Conservation (phyloP, 1,284 basidiomycete genomes). For the Sutorius eximius region DNA sequence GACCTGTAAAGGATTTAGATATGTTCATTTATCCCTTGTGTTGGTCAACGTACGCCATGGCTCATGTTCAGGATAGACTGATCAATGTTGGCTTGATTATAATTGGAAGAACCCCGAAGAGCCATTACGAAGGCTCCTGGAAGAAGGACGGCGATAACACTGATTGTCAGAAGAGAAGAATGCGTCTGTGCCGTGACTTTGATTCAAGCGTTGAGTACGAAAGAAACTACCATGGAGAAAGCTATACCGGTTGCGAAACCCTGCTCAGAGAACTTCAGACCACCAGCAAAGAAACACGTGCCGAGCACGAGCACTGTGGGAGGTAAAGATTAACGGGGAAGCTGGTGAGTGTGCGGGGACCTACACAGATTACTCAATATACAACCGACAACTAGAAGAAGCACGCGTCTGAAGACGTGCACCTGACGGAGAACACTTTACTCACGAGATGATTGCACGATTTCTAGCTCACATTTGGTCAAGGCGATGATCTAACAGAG, state of each 20-base stretch:
- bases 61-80: slow-evolving; percentile 69
- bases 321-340: not conserved
- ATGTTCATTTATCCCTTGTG: not conserved
- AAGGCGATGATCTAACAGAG: slow-evolving; percentile 74
- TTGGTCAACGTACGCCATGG: slow-evolving; percentile 60
- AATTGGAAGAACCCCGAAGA: slow-evolving; percentile 34
- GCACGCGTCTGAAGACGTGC: slow-evolving; percentile 18
- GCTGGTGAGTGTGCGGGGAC: slow-evolving; percentile 9
- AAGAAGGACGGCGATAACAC: slow-evolving; percentile 78
- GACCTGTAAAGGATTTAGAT: slow-evolving; percentile 43
- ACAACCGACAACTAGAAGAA: slow-evolving; percentile 67
- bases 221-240: not conserved
- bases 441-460: slow-evolving; percentile 84
- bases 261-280: slow-evolving; percentile 73
- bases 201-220: slow-evolving; percentile 14
- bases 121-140: slow-evolving; percentile 67
- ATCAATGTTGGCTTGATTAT: slow-evolving; percentile 35
- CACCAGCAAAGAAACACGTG: slow-evolving; percentile 81
- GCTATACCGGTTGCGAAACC: slow-evolving; percentile 65
- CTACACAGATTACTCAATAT: slow-evolving; percentile 78
- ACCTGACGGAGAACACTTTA: slow-evolving; percentile 13
- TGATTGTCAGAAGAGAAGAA: slow-evolving; percentile 75
- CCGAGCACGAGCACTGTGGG: slow-evolving; percentile 66
- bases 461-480: slow-evolving; percentile 72
- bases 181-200: slow-evolving; percentile 76